phyloP scores from a whole-genome alignment of 768 basidiomycete genomes.

The Panellus pusillus region DNA sequence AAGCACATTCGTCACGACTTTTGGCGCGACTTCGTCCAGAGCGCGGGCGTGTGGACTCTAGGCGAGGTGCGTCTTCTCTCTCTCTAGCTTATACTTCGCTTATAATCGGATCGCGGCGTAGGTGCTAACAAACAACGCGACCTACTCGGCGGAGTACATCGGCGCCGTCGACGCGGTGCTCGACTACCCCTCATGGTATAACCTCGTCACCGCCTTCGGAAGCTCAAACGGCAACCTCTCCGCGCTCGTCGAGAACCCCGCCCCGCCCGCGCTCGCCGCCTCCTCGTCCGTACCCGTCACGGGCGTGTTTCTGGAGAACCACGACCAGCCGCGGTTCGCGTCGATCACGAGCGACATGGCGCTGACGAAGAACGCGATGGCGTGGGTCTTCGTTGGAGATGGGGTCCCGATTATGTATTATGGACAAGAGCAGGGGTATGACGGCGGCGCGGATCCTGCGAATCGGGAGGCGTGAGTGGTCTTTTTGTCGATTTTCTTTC shows the following conservation, averaged over 20 bases:
- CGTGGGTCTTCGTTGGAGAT: constrained; percentile 64
- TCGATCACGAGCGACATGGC: constrained; percentile 48
- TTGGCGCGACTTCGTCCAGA: constrained; percentile 62
- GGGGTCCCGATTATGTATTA: constrained; percentile 73
- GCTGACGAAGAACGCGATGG: constrained; percentile 59
- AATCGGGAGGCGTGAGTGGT: constrained; percentile 59
- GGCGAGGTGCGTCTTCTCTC: constrained; percentile 58
- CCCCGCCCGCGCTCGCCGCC: constrained; percentile 40
- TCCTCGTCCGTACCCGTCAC: constrained; percentile 36
- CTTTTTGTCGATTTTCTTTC: background rate
- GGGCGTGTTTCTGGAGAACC: constrained; percentile 75
- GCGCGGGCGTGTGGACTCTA: constrained; percentile 69
- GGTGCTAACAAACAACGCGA: constrained; percentile 25
- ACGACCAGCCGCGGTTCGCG: constrained; percentile 62
- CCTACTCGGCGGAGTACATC: constrained; percentile 43
- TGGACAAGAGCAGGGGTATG: constrained; percentile 69
- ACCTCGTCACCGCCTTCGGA: constrained; percentile 51
- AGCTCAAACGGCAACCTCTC: constrained; percentile 55
- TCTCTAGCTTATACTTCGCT: constrained; percentile 11
- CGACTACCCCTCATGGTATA: constrained; percentile 59
- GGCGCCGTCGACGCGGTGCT: constrained; percentile 55
- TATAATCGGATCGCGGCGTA: background rate
- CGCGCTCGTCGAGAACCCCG: constrained; percentile 25
- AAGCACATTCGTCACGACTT: constrained; percentile 64
- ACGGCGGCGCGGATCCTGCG: constrained; percentile 54